Conservation (phyloP, 169 alveolate genomes). For the Fabrea salina region DNA sequence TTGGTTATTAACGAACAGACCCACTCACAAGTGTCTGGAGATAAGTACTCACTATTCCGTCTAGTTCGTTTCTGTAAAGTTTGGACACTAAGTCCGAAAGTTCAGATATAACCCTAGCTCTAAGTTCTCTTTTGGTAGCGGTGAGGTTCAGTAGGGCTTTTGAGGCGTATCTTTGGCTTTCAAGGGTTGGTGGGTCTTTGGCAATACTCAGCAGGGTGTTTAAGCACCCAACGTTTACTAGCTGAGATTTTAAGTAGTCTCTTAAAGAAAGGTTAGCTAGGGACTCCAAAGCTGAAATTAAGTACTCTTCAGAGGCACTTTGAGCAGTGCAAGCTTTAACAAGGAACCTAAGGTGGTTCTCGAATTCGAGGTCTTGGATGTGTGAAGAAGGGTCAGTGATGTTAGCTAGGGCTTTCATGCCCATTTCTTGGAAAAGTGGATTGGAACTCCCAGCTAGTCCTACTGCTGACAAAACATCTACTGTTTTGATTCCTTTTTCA, state of each 20-base stretch:
- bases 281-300: conserved; percentile 29
- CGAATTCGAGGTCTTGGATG: conserved; percentile 50
- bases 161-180: conserved; percentile 53
- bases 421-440: conserved; percentile 38
- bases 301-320: conserved; percentile 29
- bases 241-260: conserved; percentile 50
- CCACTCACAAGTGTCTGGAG: conserved; percentile 42
- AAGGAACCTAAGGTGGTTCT: conserved; percentile 53
- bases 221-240: conserved; percentile 42
- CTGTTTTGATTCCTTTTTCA: conserved; percentile 29
- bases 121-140: conserved; percentile 44
- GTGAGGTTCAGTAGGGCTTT: conserved; percentile 57
- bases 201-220: conserved; percentile 38
- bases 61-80: conserved; percentile 50
- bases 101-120: conserved; percentile 49
- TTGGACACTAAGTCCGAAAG: conserved; percentile 50
- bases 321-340: conserved; percentile 40
- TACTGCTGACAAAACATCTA: conserved; percentile 47
- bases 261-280: conserved; percentile 53
- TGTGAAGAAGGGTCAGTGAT: conserved; percentile 45
- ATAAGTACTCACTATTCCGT: conserved; percentile 53
- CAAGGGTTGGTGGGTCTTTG: conserved; percentile 29
- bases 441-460: conserved; percentile 35
- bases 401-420: conserved; percentile 39
- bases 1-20: too few relatives aligned